Conservation (phyloP, 2,329 filamentous ascomycete species). For the Paracoccidioides lutzii region DNA sequence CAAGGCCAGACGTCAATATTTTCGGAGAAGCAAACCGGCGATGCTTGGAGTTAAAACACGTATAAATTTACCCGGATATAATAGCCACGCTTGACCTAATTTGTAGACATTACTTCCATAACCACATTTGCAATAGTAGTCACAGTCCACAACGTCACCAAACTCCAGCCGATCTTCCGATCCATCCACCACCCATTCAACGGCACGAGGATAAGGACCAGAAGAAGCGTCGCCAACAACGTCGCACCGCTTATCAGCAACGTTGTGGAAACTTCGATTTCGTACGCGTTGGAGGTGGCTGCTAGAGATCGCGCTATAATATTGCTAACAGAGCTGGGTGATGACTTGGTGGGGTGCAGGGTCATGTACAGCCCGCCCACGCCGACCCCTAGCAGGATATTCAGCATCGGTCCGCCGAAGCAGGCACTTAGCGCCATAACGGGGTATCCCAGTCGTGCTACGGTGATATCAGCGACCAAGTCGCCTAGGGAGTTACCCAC, state of each 20-base stretch:
- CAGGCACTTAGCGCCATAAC: constrained; percentile 94
- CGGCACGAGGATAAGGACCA: constrained; percentile 68
- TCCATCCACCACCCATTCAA: constrained; percentile 78
- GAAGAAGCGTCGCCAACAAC: constrained; percentile 64
- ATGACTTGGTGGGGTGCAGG: constrained; percentile 60
- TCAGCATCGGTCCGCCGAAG: constrained; percentile 97
- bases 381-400: constrained; percentile 91
- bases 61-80: background rate
- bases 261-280: constrained; percentile 71
- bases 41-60: background rate
- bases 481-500: constrained; percentile 93
- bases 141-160: constrained; percentile 68
- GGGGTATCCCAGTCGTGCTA: constrained; percentile 83
- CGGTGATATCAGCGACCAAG: constrained; percentile 85
- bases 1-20: no score
- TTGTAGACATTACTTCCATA: constrained; percentile 48
- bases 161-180: constrained; percentile 62
- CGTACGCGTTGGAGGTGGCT: constrained; percentile 46
- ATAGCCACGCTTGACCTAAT: background rate
- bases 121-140: constrained; percentile 72
- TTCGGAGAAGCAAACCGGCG: no score
- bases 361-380: constrained; percentile 82
- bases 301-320: constrained; percentile 6
- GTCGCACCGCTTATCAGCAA: constrained; percentile 77
- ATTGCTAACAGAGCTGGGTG: constrained; percentile 37